Conservation (phyloP, 1,139 yeast species). For the Yamadazyma friedrichii region DNA sequence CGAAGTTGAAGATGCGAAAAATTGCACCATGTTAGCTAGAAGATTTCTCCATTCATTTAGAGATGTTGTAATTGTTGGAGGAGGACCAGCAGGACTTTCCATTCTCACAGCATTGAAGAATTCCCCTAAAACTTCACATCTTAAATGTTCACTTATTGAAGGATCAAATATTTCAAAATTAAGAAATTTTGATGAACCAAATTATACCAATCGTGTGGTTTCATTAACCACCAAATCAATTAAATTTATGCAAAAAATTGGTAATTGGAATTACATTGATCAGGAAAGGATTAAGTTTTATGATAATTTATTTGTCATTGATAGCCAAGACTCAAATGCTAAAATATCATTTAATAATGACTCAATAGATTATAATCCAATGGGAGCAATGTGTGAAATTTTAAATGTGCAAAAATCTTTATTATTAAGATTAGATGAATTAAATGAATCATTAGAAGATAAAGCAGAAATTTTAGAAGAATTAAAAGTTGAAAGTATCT, state of each 20-base stretch:
- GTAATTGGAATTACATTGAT: constrained; percentile 72
- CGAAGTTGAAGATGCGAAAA: not conserved
- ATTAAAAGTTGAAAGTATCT: constrained; percentile 60
- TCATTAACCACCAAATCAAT: constrained; percentile 83
- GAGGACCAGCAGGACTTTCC: constrained; percentile 96
- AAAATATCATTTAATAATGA: constrained; percentile 69
- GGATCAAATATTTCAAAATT: constrained; percentile 60
- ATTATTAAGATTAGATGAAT: constrained; percentile 53
- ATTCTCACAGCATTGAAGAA: constrained; percentile 74
- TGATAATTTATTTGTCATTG: constrained; percentile 83
- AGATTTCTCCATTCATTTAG: constrained; percentile 18
- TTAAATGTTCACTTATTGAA: constrained; percentile 72
- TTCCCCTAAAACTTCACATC: constrained; percentile 58
- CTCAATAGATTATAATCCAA: constrained; percentile 35
- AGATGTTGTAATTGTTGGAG: constrained; percentile 91
- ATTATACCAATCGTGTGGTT: constrained; percentile 77
- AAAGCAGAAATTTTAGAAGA: constrained; percentile 56
- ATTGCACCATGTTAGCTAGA: constrained; percentile 9
- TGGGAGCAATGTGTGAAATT: constrained; percentile 88
- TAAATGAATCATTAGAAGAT: constrained; percentile 28
- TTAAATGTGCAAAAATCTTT: constrained; percentile 77
- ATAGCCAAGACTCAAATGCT: constrained; percentile 63
- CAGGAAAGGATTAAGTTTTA: constrained; percentile 74
- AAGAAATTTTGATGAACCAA: constrained; percentile 47
- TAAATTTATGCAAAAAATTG: constrained; percentile 57